Evolutionary conservation across 306 rosid species (phyloP).

Genomic region (Sesbania bispinosa): DNA sequence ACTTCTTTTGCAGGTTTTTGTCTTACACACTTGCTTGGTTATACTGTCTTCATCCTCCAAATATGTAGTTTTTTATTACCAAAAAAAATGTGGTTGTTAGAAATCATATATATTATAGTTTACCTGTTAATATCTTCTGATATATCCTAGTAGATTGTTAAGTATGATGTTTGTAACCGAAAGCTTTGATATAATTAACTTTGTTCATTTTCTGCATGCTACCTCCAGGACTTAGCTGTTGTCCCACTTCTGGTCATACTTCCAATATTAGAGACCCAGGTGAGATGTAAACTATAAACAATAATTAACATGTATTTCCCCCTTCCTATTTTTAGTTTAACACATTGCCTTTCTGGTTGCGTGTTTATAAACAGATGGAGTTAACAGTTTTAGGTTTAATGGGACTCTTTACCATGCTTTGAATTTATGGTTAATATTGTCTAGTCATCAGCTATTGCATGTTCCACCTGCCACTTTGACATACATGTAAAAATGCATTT

Average conservation of each 20-base stretch:
- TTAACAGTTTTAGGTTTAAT: not conserved
- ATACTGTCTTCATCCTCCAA: constrained; percentile 16
- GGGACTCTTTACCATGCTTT: not conserved
- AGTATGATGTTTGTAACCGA: constrained; percentile 25
- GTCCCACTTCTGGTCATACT: constrained; percentile 97
- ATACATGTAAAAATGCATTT: not conserved
- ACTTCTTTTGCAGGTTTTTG: constrained; percentile 86
- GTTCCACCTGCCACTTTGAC: not conserved
- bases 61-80: not conserved
- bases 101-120: constrained; percentile 22
- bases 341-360: not conserved
- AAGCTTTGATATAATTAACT: constrained; percentile 17
- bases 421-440: constrained; percentile 4
- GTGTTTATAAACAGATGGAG: constrained; percentile 1
- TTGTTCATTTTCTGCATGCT: constrained; percentile 35
- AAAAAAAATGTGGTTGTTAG: not conserved
- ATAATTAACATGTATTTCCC: constrained; percentile 1
- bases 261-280: constrained; percentile 99
- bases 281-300: constrained; percentile 33
- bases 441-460: not conserved
- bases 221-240: constrained; percentile 95
- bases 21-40: constrained; percentile 25
- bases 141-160: constrained; percentile 6
- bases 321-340: not conserved
- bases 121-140: constrained; percentile 34